phyloP scores from a whole-genome alignment of 108 stramenopile genomes.

The Mayamaea pseudoterrestris region DNA sequence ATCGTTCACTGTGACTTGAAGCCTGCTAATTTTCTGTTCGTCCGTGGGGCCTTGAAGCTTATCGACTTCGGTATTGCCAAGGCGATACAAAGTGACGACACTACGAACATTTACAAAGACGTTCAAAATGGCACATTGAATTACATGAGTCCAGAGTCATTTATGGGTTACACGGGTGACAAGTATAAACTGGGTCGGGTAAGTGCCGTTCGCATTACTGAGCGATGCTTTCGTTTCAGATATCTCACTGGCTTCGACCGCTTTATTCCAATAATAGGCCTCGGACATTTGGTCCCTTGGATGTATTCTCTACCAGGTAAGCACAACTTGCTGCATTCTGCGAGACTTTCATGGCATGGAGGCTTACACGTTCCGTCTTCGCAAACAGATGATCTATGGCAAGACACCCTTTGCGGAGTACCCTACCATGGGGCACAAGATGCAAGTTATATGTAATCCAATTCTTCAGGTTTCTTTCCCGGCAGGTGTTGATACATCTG shows the following conservation, averaged over 20 bases:
- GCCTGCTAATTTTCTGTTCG: slow-evolving; percentile 79
- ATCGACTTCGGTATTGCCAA: slow-evolving; percentile 99
- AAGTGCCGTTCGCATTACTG: slow-evolving; percentile 6
- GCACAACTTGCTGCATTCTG: too few relatives aligned
- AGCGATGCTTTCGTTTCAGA: not conserved
- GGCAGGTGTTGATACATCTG: slow-evolving; percentile 43
- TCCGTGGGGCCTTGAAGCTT: slow-evolving; percentile 91
- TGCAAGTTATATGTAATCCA: slow-evolving; percentile 90
- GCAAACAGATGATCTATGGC: slow-evolving; percentile 92
- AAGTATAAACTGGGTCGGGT: slow-evolving; percentile 62
- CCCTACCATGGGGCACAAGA: slow-evolving; percentile 90
- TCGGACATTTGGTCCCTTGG: slow-evolving; percentile 94
- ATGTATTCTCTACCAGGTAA: slow-evolving; percentile 97
- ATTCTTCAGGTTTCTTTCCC: slow-evolving; percentile 70
- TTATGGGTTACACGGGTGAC: slow-evolving; percentile 52
- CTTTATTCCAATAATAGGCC: slow-evolving; percentile 26
- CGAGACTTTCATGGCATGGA: too few relatives aligned
- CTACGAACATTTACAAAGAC: slow-evolving; percentile 96
- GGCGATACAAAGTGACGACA: slow-evolving; percentile 90
- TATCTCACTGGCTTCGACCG: slow-evolving; percentile 17
- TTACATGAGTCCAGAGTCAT: slow-evolving; percentile 98
- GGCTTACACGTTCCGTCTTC: too few relatives aligned
- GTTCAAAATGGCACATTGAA: slow-evolving; percentile 97
- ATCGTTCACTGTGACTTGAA: slow-evolving; percentile 97
- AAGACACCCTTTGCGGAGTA: slow-evolving; percentile 88